These are phyloP conservation scores for Tetrahymena elliotti DNA, from an alignment of 73 alveolate species.

Conservation along the genomic window DNA sequence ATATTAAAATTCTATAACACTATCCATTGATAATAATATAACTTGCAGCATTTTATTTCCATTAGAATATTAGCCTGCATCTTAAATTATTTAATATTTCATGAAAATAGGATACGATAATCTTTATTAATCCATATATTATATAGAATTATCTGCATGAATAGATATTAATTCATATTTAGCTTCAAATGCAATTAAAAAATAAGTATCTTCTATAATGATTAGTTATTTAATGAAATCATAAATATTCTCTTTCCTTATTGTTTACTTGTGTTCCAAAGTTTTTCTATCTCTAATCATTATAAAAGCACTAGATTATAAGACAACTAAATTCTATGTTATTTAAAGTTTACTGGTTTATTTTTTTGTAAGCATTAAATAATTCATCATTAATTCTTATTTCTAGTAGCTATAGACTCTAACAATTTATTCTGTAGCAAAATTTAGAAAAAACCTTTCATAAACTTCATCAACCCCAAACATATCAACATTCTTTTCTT, in stretches of 20 bases:
- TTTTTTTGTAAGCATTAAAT: neutral
- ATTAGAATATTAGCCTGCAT: neutral
- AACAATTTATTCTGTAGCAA: neutral
- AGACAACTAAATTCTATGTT: neutral
- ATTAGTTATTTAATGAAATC: neutral
- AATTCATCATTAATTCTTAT: neutral
- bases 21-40: neutral
- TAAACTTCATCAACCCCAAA: neutral
- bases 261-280: neutral
- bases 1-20: neutral
- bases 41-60: neutral
- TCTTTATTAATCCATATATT: neutral
- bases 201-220: neutral
- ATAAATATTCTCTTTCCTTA: neutral
- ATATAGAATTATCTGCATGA: neutral
- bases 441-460: neutral
- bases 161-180: neutral
- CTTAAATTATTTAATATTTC: neutral
- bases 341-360: neutral
- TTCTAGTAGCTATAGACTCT: neutral
- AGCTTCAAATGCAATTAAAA: neutral
- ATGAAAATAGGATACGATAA: neutral
- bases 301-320: neutral
- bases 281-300: neutral
- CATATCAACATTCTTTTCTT: neutral